Conservation (phyloP, 202 grass and related monocot genomes). For the Cymbopogon flexuosus region DNA sequence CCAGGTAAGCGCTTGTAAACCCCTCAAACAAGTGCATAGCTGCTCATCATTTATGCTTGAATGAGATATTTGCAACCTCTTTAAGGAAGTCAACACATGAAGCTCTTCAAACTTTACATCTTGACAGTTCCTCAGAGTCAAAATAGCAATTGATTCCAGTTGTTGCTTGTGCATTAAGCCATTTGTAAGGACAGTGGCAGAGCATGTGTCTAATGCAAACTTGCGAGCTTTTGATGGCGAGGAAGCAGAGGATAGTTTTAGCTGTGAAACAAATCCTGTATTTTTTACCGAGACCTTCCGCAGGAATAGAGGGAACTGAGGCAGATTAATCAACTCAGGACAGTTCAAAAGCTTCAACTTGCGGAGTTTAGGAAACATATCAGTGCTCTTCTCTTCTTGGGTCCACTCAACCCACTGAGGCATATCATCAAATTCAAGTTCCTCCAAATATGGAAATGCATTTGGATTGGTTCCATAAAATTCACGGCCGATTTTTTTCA, state of each 20-base stretch:
- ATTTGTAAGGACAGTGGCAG: slow-evolving; percentile 24
- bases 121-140: slow-evolving; percentile 41
- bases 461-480: slow-evolving; percentile 40
- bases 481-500: slow-evolving; percentile 31
- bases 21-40: slow-evolving; percentile 34
- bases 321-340: slow-evolving; percentile 38
- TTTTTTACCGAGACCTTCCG: slow-evolving; percentile 1
- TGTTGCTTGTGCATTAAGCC: slow-evolving; percentile 40
- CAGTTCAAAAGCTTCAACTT: slow-evolving; percentile 45
- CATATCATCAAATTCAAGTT: slow-evolving; percentile 55
- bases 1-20: slow-evolving; percentile 13
- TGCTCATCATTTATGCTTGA: slow-evolving; percentile 40
- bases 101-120: slow-evolving; percentile 26
- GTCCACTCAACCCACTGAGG: slow-evolving; percentile 42
- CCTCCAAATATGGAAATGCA: slow-evolving; percentile 42
- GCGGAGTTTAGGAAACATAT: slow-evolving; percentile 30
- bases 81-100: slow-evolving; percentile 31
- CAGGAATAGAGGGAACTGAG: slow-evolving; percentile 21
- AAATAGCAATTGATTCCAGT: slow-evolving; percentile 20
- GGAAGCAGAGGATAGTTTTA: slow-evolving; percentile 24
- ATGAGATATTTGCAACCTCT: slow-evolving; percentile 43
- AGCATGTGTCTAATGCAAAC: slow-evolving; percentile 36
- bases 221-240: slow-evolving; percentile 19
- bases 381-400: not conserved
- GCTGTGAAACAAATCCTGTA: slow-evolving; percentile 28